Conservation (phyloP, 2,329 filamentous ascomycete species). For the Penicillium brasilianum region DNA sequence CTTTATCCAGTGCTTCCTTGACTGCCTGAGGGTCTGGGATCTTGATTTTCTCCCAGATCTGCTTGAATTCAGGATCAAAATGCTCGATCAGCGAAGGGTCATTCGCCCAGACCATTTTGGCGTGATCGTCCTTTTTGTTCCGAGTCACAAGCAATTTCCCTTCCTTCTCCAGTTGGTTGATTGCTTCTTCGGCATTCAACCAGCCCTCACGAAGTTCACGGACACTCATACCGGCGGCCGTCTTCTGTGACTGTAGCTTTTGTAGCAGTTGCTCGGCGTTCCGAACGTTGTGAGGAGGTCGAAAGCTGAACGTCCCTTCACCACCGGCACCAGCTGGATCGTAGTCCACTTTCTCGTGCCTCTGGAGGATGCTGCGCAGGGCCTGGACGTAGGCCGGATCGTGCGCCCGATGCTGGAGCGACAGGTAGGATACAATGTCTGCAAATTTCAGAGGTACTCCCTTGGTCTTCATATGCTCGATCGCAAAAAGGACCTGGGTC, state of each 20-base stretch:
- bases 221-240: conserved; percentile 79
- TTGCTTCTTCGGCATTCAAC: conserved; percentile 79
- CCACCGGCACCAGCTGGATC: conserved; percentile 66
- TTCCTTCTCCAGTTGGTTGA: conserved; percentile 76
- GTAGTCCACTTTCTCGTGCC: conserved; percentile 66
- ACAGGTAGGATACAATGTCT: conserved; percentile 81
- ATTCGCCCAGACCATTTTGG: conserved; percentile 87
- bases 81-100: conserved; percentile 75
- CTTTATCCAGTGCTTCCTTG: conserved; percentile 74
- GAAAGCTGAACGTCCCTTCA: conserved; percentile 79
- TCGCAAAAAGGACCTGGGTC: conserved; percentile 85
- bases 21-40: conserved; percentile 78
- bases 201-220: conserved; percentile 96
- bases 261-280: conserved; percentile 76
- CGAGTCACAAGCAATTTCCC: conserved; percentile 83
- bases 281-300: conserved; percentile 81
- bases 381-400: conserved; percentile 62
- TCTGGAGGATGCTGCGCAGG: conserved; percentile 71
- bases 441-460: conserved; percentile 70
- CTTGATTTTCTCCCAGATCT: conserved; percentile 80
- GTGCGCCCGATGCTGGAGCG: conserved; percentile 67
- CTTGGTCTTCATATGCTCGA: conserved; percentile 78
- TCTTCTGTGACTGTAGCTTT: conserved; percentile 79
- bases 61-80: conserved; percentile 82
- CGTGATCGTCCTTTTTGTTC: conserved; percentile 88